Evolutionary conservation across 768 basidiomycete species (phyloP).

Genomic region (Phanerodontia chrysosporium): DNA sequence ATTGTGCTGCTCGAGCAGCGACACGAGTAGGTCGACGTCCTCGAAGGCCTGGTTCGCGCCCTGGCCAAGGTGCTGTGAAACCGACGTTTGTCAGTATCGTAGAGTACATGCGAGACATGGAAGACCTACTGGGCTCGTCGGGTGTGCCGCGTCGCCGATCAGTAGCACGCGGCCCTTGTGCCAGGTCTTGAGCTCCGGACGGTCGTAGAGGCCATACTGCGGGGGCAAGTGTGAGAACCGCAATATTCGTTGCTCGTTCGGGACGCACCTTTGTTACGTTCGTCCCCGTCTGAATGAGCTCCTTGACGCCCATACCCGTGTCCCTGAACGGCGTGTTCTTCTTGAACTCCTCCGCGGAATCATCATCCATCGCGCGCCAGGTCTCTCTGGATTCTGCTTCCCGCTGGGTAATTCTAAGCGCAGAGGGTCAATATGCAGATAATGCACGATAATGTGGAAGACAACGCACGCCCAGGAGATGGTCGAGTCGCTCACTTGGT

Average conservation of each 20-base stretch:
- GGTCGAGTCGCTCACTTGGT: conserved; percentile 24
- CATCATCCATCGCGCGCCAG: conserved; percentile 34
- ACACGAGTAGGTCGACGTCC: conserved; percentile 34
- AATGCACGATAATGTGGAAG: background rate
- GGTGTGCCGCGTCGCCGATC: conserved; percentile 43
- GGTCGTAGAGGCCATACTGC: conserved; percentile 43
- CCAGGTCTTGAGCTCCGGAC: conserved; percentile 37
- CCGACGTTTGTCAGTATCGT: too few relatives aligned
- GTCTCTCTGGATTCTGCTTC: conserved; percentile 37
- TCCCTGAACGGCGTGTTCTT: conserved; percentile 15
- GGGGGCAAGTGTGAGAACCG: background rate
- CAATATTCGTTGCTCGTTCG: background rate
- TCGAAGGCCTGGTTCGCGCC: conserved; percentile 45
- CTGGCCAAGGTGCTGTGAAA: conserved; percentile 38
- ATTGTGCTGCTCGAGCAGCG: conserved; percentile 30
- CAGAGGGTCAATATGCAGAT: background rate
- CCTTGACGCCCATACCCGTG: conserved; percentile 24
- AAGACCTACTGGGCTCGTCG: conserved; percentile 39
- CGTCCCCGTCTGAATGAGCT: conserved; percentile 22
- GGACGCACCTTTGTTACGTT: conserved; percentile 26
- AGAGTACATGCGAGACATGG: background rate
- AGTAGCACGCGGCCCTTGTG: conserved; percentile 38
- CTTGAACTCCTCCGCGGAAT: conserved; percentile 16
- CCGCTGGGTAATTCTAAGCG: conserved; percentile 29
- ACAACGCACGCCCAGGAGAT: conserved; percentile 7